phyloP scores from a whole-genome alignment of 78 protist genomes.

The Ministeria vibrans region DNA sequence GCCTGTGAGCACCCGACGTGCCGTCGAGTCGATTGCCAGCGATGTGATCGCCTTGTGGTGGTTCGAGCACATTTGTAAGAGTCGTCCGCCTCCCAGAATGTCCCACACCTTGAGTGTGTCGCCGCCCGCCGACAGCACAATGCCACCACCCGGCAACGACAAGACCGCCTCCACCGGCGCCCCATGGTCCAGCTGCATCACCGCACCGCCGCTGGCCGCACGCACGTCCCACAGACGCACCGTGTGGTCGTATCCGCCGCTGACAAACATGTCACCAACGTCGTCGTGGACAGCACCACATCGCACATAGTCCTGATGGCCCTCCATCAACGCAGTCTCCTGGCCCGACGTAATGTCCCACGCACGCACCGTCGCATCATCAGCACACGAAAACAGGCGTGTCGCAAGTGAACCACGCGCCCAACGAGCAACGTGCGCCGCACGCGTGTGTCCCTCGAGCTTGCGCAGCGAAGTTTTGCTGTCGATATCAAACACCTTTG shows the following conservation, averaged over 20 bases:
- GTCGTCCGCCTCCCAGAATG: constrained; percentile 31
- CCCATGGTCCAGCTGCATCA: constrained; percentile 37
- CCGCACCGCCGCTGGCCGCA: neutral
- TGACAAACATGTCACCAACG: neutral
- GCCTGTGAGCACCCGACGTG: constrained; percentile 21
- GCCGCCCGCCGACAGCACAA: constrained; percentile 16
- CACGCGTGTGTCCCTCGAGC: constrained; percentile 7
- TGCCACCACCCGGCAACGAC: constrained; percentile 26
- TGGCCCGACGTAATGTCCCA: constrained; percentile 23
- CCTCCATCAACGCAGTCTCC: neutral
- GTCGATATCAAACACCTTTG: neutral
- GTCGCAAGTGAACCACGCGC: neutral
- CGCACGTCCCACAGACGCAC: constrained; percentile 53
- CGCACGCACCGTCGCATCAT: constrained; percentile 8
- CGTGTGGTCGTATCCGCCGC: constrained; percentile 55
- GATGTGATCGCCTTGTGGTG: constrained; percentile 50
- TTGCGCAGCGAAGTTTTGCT: neutral
- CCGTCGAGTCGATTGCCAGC: neutral
- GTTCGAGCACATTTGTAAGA: neutral
- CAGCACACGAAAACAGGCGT: constrained; percentile 8
- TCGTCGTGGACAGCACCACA: neutral
- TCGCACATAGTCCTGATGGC: constrained; percentile 12
- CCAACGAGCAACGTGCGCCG: neutral
- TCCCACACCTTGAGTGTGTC: constrained; percentile 26
- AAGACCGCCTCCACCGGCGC: constrained; percentile 39